These are phyloP conservation scores for Penicillium sp. DNA, from an alignment of 2,329 filamentous ascomycete species.

Conservation along the genomic window DNA sequence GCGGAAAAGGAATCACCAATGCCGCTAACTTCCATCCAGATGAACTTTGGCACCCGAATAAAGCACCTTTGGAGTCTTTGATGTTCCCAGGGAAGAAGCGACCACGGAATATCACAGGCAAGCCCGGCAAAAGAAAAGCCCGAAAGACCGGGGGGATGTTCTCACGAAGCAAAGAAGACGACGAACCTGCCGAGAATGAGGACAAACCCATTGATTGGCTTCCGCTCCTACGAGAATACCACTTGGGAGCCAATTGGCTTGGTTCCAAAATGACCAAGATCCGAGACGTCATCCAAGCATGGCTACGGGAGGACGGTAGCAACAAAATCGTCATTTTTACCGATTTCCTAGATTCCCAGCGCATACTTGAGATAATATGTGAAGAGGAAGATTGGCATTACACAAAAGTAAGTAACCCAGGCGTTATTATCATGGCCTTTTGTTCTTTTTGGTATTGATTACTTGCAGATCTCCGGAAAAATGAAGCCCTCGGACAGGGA, in stretches of 20 bases:
- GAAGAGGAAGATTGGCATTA: conserved; percentile 41
- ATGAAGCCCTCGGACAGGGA: conserved; percentile 45
- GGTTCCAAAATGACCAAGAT: conserved; percentile 35
- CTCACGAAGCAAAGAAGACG: background rate
- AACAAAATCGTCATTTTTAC: conserved; percentile 59
- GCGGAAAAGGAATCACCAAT: background rate
- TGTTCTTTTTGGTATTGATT: background rate
- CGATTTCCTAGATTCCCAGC: conserved; percentile 54
- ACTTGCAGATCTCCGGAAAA: conserved; percentile 46
- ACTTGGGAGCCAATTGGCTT: conserved; percentile 29
- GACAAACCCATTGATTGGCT: conserved; percentile 27
- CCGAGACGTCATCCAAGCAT: conserved; percentile 35
- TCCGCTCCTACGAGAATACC: conserved; percentile 16
- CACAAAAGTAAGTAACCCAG: conserved; percentile 7
- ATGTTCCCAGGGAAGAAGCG: background rate
- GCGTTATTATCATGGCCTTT: too few species aligned
- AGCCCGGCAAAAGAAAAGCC: background rate
- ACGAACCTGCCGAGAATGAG: conserved; percentile 20
- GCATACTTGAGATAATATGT: conserved; percentile 51
- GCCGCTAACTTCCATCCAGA: background rate
- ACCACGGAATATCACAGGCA: background rate
- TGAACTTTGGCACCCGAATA: too few species aligned
- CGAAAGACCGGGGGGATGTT: background rate
- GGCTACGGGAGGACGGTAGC: conserved; percentile 41
- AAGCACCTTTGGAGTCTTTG: background rate